Evolutionary conservation across 2,329 filamentous ascomycete species (phyloP).

Genomic region (Cryphonectria nitschkei): DNA sequence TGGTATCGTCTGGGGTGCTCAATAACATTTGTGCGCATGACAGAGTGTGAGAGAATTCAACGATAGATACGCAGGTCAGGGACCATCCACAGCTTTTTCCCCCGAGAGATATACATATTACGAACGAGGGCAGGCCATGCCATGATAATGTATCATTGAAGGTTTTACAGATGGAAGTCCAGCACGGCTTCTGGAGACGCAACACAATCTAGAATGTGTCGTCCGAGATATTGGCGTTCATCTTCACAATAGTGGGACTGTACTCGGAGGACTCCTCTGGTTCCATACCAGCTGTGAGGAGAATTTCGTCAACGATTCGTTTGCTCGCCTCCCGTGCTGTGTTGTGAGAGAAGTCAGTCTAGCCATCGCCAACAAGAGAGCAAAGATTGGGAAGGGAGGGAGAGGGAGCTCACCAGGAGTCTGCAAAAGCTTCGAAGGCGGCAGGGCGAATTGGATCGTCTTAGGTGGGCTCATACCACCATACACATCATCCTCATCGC

Average conservation of each 20-base stretch:
- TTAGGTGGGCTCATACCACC: conserved; percentile 88
- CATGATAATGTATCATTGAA: neutral
- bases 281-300: conserved; percentile 73
- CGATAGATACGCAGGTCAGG: neutral
- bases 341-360: conserved; percentile 5
- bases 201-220: conserved; percentile 57
- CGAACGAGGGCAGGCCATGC: neutral
- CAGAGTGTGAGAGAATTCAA: neutral
- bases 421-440: conserved; percentile 75
- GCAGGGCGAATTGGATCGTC: conserved; percentile 84
- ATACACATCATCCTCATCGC: conserved; percentile 70
- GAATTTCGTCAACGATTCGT: conserved; percentile 78
- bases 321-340: conserved; percentile 78
- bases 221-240: conserved; percentile 64
- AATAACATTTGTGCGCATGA: neutral
- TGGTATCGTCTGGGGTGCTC: neutral
- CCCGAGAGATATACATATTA: neutral
- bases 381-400: neutral
- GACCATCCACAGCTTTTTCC: neutral
- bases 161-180: neutral
- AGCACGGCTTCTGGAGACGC: neutral
- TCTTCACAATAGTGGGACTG: conserved; percentile 68
- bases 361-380: neutral
- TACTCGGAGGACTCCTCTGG: conserved; percentile 60
- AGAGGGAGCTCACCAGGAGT: conserved; percentile 66